Base-by-base conservation (phyloP, 768 basidiomycete species). In the Tulasnella sp. region DNA sequence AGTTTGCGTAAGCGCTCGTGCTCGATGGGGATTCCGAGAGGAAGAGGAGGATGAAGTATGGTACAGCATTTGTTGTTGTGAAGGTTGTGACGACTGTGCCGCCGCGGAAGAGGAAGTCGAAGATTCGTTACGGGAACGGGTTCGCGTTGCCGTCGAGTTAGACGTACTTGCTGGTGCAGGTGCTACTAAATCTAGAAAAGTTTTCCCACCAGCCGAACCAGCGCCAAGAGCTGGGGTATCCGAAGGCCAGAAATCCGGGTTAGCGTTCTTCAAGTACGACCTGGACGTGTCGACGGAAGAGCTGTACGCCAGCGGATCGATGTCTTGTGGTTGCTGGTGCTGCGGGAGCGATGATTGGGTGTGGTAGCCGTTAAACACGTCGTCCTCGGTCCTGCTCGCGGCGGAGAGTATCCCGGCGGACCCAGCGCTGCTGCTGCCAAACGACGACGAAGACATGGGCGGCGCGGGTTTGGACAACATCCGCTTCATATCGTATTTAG, bases 401-500 rank as follows among this genome's bases (percentile, higher is more conserved):
- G 62, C 31, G 12, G 62, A 68, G 1, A 68, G 16, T 6, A 68
- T 68, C 8, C 62, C 62, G 6, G 27, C 62, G 31, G 62, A 68
- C 6, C 62, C 62, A 27, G 62, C 62, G 62, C 62, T 68, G 62
- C 62, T 68, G 62, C 62, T 68, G 6, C 62, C 62, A 36, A 68
- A 68, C 4, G 62, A 48, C 39, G 73, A 74, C 8, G 71, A 14
- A 0, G 36, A 10, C 40, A 21, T 42, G 46, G 73, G 73, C 40
- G 73, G 73, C 40, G 73, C 73, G 46, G 73, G 73, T 19, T 74
- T 74, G 21, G 40, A 27, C 1, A 74, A 24, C 73, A 74, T 74
- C 12, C 73, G 73, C 18, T 74, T 74, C 40, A 74, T 48, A 24
- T 74, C 73, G 73, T 74, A 40, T 42, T 74, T 74, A 9, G 62